Conservation (phyloP, 371 early-diverging fungal genomes). For the Amoeboaphelidium occidentale region DNA sequence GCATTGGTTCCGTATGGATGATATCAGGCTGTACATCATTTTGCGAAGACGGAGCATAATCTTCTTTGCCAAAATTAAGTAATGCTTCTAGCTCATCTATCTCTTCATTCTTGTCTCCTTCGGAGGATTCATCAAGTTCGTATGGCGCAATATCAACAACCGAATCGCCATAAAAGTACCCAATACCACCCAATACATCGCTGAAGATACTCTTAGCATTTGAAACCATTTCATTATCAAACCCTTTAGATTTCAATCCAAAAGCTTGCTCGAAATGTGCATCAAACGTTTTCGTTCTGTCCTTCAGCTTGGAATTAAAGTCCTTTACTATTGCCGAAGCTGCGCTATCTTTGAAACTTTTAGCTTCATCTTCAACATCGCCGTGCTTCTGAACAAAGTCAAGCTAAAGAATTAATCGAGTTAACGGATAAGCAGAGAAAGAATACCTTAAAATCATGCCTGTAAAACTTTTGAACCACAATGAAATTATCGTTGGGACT, state of each 20-base stretch:
- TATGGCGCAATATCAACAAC: conserved; percentile 19
- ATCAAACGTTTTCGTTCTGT: conserved; percentile 36
- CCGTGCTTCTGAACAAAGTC: too few relatives aligned
- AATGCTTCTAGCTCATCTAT: conserved; percentile 12
- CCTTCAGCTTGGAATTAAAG: background rate
- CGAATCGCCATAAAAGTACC: conserved; percentile 35
- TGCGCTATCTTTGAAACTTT: too few relatives aligned
- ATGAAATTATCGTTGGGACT: too few relatives aligned
- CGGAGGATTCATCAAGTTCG: conserved; percentile 10
- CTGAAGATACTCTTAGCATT: conserved; percentile 51
- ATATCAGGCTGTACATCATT: conserved; percentile 20
- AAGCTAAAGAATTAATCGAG: too few relatives aligned
- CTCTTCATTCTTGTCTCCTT: conserved; percentile 6
- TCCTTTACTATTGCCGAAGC: too few relatives aligned
- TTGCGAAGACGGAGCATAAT: too few relatives aligned
- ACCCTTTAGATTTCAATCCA: conserved; percentile 35
- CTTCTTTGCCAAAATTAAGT: conserved; percentile 1
- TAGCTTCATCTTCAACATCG: too few relatives aligned
- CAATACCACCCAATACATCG: conserved; percentile 74
- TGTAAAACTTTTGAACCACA: too few relatives aligned
- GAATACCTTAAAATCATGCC: too few relatives aligned
- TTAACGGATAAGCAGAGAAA: too few relatives aligned
- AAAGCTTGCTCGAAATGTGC: conserved; percentile 46
- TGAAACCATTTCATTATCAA: conserved; percentile 22
- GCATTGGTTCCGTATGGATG: conserved; percentile 27